Evolutionary conservation across 495 filamentous ascomycete genomes (phyloP), one percentile per base, ranked within the genome.

Genomic region (Geoglossum glabrum): DNA sequence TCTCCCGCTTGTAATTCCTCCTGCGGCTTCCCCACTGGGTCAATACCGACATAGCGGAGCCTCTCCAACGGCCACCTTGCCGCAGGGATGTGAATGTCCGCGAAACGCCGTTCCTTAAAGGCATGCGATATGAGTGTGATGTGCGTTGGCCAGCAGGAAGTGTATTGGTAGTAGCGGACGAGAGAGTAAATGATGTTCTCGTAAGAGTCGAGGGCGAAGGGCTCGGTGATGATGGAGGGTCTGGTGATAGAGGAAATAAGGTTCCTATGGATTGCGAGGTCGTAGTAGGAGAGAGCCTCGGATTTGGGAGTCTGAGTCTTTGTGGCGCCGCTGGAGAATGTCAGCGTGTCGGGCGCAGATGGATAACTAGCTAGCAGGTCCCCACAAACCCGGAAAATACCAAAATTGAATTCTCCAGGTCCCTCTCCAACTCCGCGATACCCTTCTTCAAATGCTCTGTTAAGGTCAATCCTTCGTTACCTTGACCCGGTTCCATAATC

Each of bases 111-210:
- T 38, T 75, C 70, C 63, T 93, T 93, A 68, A 90, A 93, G n/a
- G 68, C 79, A 61, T 90, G 84, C 52, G 80, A 84, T 49, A 93
- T 74, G 17, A 93, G 73, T 13, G 79, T 87, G 3, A 90, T 65
- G 27, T 64, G 67, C 15, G 38, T 38, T 0, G 82, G 81, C 70
- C 76, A 82, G 11, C 11, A 11, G 5, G 31, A 34, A 11, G 31
- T 34, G 31, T 34, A 34, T 34, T 34, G 31, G 63, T 73, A 76
- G 65, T 87, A 89, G 23, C 68, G 67, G 9, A 80, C 59, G 9
- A 88, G 62, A 3, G 82, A 83, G 62, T 88, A 86, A 21, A 89
- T 65, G 13, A 89, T 68, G 61, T 90, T 93, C 59, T 83, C 77
- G 63, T 85, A 87, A 4, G 83, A 87, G 62, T 93, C 86, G 17